Conservation (phyloP, 2,329 filamentous ascomycete species). For the Chlorencoelia australis region DNA sequence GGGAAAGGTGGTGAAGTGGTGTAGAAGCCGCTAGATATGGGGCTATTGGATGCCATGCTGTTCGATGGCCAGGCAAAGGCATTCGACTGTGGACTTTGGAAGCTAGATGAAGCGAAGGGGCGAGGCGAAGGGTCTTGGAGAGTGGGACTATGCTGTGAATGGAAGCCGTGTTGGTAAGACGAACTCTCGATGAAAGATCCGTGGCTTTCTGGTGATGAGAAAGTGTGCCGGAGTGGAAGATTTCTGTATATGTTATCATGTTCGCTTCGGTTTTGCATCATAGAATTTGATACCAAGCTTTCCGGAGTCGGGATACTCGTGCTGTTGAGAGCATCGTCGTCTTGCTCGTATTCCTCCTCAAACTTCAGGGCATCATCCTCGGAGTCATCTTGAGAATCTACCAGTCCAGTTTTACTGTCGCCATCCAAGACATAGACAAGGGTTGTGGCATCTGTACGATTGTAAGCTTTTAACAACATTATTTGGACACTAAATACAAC, state of each 20-base stretch:
- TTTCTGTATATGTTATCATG: constrained; percentile 8
- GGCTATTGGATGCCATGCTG: constrained; percentile 10
- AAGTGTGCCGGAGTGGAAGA: not conserved
- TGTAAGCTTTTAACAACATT: not conserved
- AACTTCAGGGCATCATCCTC: constrained; percentile 11
- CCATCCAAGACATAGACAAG: constrained; percentile 16
- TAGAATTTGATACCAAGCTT: not conserved
- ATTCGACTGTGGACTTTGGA: constrained; percentile 11
- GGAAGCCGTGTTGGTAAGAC: constrained; percentile 7
- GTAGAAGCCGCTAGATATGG: constrained; percentile 11
- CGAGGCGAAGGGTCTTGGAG: constrained; percentile 12
- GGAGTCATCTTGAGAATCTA: constrained; percentile 16
- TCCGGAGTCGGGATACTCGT: constrained; percentile 9
- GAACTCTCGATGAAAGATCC: not conserved
- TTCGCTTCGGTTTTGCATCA: constrained; percentile 9
- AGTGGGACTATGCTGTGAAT: constrained; percentile 11
- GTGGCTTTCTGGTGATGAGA: not conserved
- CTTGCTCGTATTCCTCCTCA: constrained; percentile 18
- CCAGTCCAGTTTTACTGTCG: constrained; percentile 9
- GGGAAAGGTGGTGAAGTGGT: constrained; percentile 14
- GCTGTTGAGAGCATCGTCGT: constrained; percentile 16
- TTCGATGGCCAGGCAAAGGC: constrained; percentile 11
- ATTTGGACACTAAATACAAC: constrained; percentile 9
- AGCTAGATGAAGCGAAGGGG: constrained; percentile 8
- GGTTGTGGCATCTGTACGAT: constrained; percentile 10